Base-by-base conservation (phyloP, 176 grass and related monocot species). In the Triticum turgidum region DNA sequence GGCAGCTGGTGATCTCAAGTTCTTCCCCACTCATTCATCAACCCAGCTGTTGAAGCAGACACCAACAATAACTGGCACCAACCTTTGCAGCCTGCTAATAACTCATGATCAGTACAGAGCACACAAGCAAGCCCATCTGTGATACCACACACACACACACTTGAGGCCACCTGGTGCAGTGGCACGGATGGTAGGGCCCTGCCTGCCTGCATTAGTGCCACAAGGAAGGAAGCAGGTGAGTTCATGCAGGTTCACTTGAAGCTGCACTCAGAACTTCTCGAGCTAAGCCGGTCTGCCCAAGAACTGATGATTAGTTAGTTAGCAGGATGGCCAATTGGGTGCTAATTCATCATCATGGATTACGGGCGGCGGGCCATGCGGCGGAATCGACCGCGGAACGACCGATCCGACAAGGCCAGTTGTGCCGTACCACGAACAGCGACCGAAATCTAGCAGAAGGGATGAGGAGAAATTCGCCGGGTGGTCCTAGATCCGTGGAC, bases 31-130 rank as follows among this genome's bases (percentile, higher is more conserved):
- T 54, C 47, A 77, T 77, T 39, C 47, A 86, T 82, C 39, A 42
- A 20, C 65, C 79, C 72, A 90, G 64, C 38, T 90, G 88, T 82
- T 12, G 64, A 82, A 78, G 21, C 21, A 51, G 10, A 30, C 25
- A 72, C 11, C 64, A 80, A 35, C 77, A 81, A 37, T 68, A 49
- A 86, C 25, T 75, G 69, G 12, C 84, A 83, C 73, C 85, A 91
- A 91, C 80, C 85, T 76, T 83, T 74, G 42, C 84, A 80, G 89
- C 29, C 29, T 29, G 29, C 84, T 87, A 65, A 90, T 87, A 79
- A 83, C 20, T 21, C 17, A 29, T 29, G 29, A 29, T 29, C 29
- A 29, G 29, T 64, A 72, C 54, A 65, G 52, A 41, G 65, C 65
- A 51, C 78, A 74, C 51, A 34, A 62, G 65, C 51, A 34, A 62